Percentiles rank a stretch among this genome's conserved stretches.
These are phyloP conservation scores for Paecilomyces fulvus DNA, from an alignment of 2,329 filamentous ascomycete species.

Conservation along the genomic window DNA sequence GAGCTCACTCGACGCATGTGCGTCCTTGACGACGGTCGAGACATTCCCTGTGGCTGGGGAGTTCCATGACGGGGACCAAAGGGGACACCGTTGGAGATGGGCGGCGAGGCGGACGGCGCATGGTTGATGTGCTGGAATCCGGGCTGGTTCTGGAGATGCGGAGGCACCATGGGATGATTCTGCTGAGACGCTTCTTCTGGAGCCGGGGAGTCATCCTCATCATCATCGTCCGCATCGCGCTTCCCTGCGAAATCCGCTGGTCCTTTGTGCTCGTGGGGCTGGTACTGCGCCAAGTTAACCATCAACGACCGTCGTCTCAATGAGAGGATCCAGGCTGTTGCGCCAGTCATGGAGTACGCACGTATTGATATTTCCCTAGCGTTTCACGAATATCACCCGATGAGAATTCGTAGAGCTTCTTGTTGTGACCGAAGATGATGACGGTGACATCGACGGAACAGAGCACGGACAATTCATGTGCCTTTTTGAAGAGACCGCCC, in stretches of 20 bases:
- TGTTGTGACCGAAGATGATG: slow-evolving; percentile 97
- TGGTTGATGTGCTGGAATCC: slow-evolving; percentile 76
- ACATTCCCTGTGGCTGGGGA: slow-evolving; percentile 68
- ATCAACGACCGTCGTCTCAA: slow-evolving; percentile 9
- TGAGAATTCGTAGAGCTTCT: slow-evolving; percentile 97
- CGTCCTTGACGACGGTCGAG: slow-evolving; percentile 71
- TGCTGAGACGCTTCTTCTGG: slow-evolving; percentile 52
- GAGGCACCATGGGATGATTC: slow-evolving; percentile 49
- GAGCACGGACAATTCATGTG: slow-evolving; percentile 93
- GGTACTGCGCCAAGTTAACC: slow-evolving; percentile 62
- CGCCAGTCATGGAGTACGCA: slow-evolving; percentile 42
- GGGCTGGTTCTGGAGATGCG: slow-evolving; percentile 59
- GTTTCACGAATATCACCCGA: slow-evolving; percentile 89
- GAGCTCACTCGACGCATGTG: slow-evolving; percentile 68
- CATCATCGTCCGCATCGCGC: slow-evolving; percentile 67
- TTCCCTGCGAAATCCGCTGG: slow-evolving; percentile 84
- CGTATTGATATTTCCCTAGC: slow-evolving; percentile 80
- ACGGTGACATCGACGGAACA: slow-evolving; percentile 98
- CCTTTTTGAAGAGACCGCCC: slow-evolving; percentile 98
- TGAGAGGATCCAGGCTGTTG: slow-evolving; percentile 4
- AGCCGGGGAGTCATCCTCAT: slow-evolving; percentile 66
- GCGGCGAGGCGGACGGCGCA: slow-evolving; percentile 80
- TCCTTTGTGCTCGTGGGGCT: slow-evolving; percentile 91
- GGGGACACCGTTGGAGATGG: slow-evolving; percentile 67
- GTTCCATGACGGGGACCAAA: slow-evolving; percentile 69